phyloP scores from a whole-genome alignment of 1,284 basidiomycete genomes.

The Agaricales sp. region DNA sequence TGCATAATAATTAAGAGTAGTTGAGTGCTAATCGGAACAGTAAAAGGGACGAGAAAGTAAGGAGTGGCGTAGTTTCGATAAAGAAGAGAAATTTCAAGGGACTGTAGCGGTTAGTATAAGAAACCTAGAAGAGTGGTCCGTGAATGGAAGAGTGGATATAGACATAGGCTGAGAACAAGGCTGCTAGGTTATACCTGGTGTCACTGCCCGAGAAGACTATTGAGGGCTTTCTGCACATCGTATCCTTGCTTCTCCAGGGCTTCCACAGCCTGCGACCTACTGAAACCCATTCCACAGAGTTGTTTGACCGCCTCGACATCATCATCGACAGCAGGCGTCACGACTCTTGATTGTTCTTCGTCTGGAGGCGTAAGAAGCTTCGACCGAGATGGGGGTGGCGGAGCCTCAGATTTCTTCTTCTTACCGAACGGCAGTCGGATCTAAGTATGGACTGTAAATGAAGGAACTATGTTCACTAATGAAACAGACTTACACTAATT shows the following conservation, averaged over 20 bases:
- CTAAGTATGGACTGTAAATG: conserved; percentile 24
- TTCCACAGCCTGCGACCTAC: conserved; percentile 61
- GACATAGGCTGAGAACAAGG: too few relatives aligned
- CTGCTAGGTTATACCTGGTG: too few relatives aligned
- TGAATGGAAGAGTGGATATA: too few relatives aligned
- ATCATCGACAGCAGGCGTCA: conserved; percentile 53
- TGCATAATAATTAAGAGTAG: too few relatives aligned
- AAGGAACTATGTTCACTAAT: conserved; percentile 8
- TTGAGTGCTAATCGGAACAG: too few relatives aligned
- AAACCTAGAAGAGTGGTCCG: too few relatives aligned
- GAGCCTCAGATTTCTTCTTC: conserved; percentile 52
- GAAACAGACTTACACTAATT: conserved; percentile 48
- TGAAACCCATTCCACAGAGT: conserved; percentile 76
- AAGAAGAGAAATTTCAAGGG: too few relatives aligned
- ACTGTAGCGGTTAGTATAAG: too few relatives aligned
- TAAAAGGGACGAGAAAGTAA: neutral
- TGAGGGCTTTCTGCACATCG: conserved; percentile 63
- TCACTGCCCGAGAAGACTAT: conserved; percentile 44
- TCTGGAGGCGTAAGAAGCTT: conserved; percentile 33
- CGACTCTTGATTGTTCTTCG: conserved; percentile 33
- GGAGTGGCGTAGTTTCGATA: neutral
- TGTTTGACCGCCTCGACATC: conserved; percentile 73
- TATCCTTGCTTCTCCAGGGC: conserved; percentile 72
- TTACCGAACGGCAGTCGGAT: conserved; percentile 70
- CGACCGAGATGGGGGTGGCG: conserved; percentile 32